Base-by-base conservation (phyloP, 371 early-diverging fungal genomes). In the Circinella umbellata region DNA sequence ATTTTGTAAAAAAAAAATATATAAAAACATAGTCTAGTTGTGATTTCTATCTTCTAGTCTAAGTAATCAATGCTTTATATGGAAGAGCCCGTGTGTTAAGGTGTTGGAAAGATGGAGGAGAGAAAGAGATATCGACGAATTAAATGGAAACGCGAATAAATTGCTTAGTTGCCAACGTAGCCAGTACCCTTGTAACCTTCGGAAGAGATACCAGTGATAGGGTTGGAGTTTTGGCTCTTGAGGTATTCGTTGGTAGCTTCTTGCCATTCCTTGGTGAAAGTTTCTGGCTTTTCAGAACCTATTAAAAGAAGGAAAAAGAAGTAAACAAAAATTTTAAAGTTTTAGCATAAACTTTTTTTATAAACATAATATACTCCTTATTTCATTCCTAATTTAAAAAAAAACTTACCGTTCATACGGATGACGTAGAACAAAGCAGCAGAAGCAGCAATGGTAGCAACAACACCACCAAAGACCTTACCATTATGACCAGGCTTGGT, bases 221-320 rank as follows among this genome's bases (percentile, higher is more conserved):
- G 98, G 86, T 98, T 96, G 83, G 89, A 88, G 85, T 95, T 95
- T 76, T 91, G 86, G 80, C 88, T 89, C 79, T 88, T 91, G 77
- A 93, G 89, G 72, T 88, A 87, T 76, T 91, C 91, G 86, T 94
- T 92, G 77, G 93, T 87, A 65, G 93, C 96, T 78, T 95, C 95
- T 81, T 93, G 89, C 97, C 98, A 98, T 87, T 98, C 97, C 83
- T 91, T 92, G 87, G 80, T 91, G 74, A 89, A 76, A 68, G 98
- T 95, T 46, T 71, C 77, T 60, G 93, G 91, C 68, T 88, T 90
- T 73, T 91, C 86, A 68, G 79, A 83, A 84, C 86, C 87, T 82
- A 49, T 27, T 27, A 27, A 27, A 27, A 27, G 27, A 27, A 27
- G 27, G 27, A 27, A 27, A 3, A 47, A 8, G n/a, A 37, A 9